These are phyloP conservation scores for Cryptococcus maquisensis DNA, from an alignment of 1,284 basidiomycete species.

Conservation along the genomic window DNA sequence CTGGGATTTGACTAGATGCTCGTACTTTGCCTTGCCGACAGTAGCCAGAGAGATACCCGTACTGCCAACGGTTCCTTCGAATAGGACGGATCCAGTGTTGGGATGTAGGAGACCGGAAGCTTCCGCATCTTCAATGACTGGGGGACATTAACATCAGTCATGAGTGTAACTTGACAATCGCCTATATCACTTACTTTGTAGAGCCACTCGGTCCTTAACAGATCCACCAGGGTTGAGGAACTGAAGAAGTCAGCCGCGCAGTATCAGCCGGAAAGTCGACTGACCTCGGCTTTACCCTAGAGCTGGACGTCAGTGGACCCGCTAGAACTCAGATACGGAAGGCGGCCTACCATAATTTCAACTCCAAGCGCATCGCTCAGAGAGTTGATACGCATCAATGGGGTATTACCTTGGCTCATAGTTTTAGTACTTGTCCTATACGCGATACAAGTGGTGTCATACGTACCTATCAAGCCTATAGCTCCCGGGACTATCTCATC, in stretches of 20 bases:
- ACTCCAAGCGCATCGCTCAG: conserved; percentile 85
- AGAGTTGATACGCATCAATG: conserved; percentile 84
- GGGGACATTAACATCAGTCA: background rate
- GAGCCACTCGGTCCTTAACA: conserved; percentile 92
- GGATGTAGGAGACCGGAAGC: conserved; percentile 75
- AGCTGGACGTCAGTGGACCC: conserved; percentile 4
- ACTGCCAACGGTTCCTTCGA: conserved; percentile 95
- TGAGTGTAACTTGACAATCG: background rate
- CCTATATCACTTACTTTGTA: conserved; percentile 62
- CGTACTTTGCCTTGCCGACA: conserved; percentile 77
- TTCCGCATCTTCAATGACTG: conserved; percentile 93
- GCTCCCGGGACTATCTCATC: conserved; percentile 68
- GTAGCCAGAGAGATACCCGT: conserved; percentile 97
- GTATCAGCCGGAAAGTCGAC: conserved; percentile 9
- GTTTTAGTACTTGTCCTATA: background rate
- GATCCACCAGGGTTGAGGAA: conserved; percentile 96
- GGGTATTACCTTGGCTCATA: conserved; percentile 77
- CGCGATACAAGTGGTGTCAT: background rate
- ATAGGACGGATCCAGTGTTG: conserved; percentile 85
- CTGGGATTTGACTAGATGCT: background rate
- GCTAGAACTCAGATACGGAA: background rate
- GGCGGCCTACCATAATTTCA: conserved; percentile 65
- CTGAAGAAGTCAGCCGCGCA: conserved; percentile 46
- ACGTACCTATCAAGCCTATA: conserved; percentile 73
- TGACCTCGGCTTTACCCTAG: conserved; percentile 83